phyloP scores from a whole-genome alignment of 1,139 yeast genomes.

The Pichia sp. region DNA sequence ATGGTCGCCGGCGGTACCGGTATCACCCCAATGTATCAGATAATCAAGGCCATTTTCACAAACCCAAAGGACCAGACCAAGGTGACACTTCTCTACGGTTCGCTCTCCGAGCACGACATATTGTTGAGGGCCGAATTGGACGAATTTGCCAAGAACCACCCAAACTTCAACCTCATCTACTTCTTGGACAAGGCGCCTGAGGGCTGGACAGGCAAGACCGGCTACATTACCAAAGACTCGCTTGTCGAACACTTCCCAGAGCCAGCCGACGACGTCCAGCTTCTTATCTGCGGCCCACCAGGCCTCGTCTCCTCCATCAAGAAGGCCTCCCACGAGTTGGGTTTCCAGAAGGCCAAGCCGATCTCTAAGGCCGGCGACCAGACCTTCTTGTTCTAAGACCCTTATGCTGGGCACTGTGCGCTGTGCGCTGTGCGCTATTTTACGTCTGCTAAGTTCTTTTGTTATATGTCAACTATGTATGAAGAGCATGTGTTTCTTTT shows the following conservation, averaged over 20 bases:
- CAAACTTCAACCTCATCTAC: slow-evolving; percentile 69
- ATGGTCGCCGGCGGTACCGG: slow-evolving; percentile 98
- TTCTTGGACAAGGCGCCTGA: slow-evolving; percentile 73
- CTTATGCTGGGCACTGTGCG: no score
- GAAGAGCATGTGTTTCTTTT: background rate
- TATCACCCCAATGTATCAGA: slow-evolving; percentile 90
- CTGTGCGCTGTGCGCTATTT: no score
- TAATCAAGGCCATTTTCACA: slow-evolving; percentile 63
- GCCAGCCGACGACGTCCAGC: slow-evolving; percentile 59
- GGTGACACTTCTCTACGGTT: slow-evolving; percentile 76
- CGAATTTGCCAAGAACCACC: slow-evolving; percentile 53
- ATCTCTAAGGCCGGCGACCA: slow-evolving; percentile 91
- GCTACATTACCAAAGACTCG: slow-evolving; percentile 77
- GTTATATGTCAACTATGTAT: no score
- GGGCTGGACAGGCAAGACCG: slow-evolving; percentile 76
- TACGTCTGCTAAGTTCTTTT: background rate
- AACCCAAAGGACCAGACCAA: slow-evolving; percentile 85
- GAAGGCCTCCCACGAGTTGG: slow-evolving; percentile 74
- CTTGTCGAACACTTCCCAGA: slow-evolving; percentile 64
- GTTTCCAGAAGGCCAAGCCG: slow-evolving; percentile 84
- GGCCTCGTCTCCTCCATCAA: slow-evolving; percentile 77
- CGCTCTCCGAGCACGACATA: slow-evolving; percentile 71
- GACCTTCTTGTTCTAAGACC: slow-evolving; percentile 80
- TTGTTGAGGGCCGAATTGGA: slow-evolving; percentile 77
- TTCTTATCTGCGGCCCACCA: slow-evolving; percentile 94